These are phyloP conservation scores for Microbotryomycetes sp. DNA, from an alignment of 1,284 basidiomycete genomes.

Conservation along the genomic window DNA sequence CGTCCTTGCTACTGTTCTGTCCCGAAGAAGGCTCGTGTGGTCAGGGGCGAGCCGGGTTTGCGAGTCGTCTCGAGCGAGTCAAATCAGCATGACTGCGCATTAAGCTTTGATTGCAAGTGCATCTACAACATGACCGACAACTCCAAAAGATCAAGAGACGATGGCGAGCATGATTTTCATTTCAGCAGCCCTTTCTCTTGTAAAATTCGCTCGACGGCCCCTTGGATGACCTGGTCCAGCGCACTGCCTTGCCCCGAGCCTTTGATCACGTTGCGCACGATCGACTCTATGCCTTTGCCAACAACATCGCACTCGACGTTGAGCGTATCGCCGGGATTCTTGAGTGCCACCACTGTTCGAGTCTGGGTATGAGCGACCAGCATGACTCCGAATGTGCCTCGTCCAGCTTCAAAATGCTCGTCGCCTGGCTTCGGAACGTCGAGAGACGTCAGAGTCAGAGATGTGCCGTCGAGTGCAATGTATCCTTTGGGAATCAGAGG, in stretches of 20 bases:
- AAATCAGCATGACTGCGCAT: background rate
- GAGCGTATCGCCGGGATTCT: slow-evolving; percentile 70
- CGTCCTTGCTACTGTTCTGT: background rate
- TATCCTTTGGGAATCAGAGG: slow-evolving; percentile 94
- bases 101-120: background rate
- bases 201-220: slow-evolving; percentile 62
- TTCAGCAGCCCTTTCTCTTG: slow-evolving; percentile 34
- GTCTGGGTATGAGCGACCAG: slow-evolving; percentile 89
- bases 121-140: background rate
- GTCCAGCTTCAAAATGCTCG: slow-evolving; percentile 7
- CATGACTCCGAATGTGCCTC: slow-evolving; percentile 78
- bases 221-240: slow-evolving; percentile 59
- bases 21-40: background rate
- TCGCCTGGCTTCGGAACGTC: slow-evolving; percentile 51
- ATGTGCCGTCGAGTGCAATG: slow-evolving; percentile 88
- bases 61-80: background rate
- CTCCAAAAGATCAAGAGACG: background rate
- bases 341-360: slow-evolving; percentile 74
- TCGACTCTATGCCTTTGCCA: slow-evolving; percentile 78
- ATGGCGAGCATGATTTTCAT: background rate
- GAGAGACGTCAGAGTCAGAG: slow-evolving; percentile 81
- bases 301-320: slow-evolving; percentile 95
- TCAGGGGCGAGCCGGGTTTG: background rate
- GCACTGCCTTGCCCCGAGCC: slow-evolving; percentile 46
- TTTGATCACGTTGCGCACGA: slow-evolving; percentile 65